Conservation (phyloP, 2,329 filamentous ascomycete species). For the Clarireedia sp. region DNA sequence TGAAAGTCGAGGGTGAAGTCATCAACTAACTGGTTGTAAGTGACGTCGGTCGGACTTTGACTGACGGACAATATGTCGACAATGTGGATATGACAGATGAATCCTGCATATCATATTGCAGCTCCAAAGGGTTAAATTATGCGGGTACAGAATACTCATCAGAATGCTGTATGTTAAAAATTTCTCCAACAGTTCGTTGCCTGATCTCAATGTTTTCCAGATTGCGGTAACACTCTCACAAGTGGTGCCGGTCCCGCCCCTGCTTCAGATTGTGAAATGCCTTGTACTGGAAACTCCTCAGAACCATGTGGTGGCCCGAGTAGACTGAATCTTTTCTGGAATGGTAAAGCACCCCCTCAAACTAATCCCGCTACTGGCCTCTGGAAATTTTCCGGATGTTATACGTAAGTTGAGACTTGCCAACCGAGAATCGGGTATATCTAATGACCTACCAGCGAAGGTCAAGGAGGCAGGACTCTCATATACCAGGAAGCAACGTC, state of each 20-base stretch:
- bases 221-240: slow-evolving; percentile 19
- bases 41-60: slow-evolving; percentile 18
- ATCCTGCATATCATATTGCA: slow-evolving; percentile 24
- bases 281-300: slow-evolving; percentile 25
- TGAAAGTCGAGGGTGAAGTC: too few species aligned
- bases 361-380: slow-evolving; percentile 15
- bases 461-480: slow-evolving; percentile 16
- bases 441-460: slow-evolving; percentile 8
- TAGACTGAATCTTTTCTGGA: slow-evolving; percentile 27
- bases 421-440: too few species aligned
- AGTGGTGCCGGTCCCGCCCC: slow-evolving; percentile 11
- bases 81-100: slow-evolving; percentile 22
- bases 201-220: slow-evolving; percentile 11
- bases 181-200: background rate
- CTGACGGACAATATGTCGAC: slow-evolving; percentile 15
- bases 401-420: slow-evolving; percentile 15
- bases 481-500: slow-evolving; percentile 5
- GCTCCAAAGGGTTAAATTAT: slow-evolving; percentile 16
- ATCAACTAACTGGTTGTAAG: slow-evolving; percentile 7
- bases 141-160: slow-evolving; percentile 25
- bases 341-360: slow-evolving; percentile 18
- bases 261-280: slow-evolving; percentile 21
- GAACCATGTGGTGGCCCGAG: slow-evolving; percentile 30
- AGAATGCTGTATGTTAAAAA: slow-evolving; percentile 24
- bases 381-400: slow-evolving; percentile 20